Base-by-base conservation (phyloP, 495 filamentous ascomycete genomes). In the Opeltia flavorubescens region DNA sequence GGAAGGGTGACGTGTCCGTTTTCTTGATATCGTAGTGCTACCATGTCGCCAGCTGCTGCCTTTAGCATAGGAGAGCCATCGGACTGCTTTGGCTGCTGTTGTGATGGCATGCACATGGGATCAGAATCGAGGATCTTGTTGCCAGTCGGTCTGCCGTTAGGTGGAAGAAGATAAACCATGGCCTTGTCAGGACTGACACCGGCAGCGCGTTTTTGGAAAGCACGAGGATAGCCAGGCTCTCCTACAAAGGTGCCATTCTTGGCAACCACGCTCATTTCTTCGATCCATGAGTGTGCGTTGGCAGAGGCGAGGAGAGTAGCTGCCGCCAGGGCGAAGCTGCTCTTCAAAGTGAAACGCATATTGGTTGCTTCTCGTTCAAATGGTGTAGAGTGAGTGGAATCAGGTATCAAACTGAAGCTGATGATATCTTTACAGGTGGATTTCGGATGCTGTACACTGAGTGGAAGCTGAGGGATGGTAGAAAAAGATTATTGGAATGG, bases 1-100 rank as follows among this genome's bases (percentile, higher is more conserved):
- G 81, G 76, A 0, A 78, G 65, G 1, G 79, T 84, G 47, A 91
- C 83, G 62, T 95, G 89, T 13, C 89, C 89, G 56, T 95, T 95
- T 53, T 95, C 89, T 42, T 75, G 69, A 62, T 86, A 91, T 17
- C 73, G 68, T 44, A 94, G 62, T 18, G 88, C 83, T 43, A 93
- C 69, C 33, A 72, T 72, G 48, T 76, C 73, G 27, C 86, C 83
- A 6, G 83, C 68, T 18, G 70, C 66, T 20, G 81, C 84, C 47
- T 77, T 59, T 11, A 93, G 72, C 51, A 75, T 73, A 2, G 78
- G 77, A 48, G 69, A 80, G 8, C 69, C 66, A 3, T 62, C 53
- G 15, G 69, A 70, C 53, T 84, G 74, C 17, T 59, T 67, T 20
- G 73, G 69, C 29, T 64, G 71, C 30, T 61, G 60, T 50, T 80